Conservation (phyloP, 371 early-diverging fungal genomes). For the Rhizopus stolonifer region DNA sequence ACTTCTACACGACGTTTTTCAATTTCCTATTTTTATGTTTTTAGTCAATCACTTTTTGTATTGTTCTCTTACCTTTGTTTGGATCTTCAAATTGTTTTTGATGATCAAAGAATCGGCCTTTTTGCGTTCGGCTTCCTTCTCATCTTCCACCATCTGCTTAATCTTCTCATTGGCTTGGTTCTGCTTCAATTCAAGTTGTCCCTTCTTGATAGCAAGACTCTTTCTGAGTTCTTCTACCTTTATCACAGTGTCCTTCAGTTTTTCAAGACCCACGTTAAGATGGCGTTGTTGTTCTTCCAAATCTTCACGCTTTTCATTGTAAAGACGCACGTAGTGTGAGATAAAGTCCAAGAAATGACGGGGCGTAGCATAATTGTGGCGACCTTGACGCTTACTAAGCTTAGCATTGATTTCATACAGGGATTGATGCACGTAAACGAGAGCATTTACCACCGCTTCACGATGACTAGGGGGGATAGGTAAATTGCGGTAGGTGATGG, state of each 20-base stretch:
- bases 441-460: conserved; percentile 85
- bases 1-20: conserved; percentile 81
- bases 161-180: conserved; percentile 94
- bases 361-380: conserved; percentile 88
- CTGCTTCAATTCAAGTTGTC: conserved; percentile 87
- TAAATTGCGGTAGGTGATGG: conserved; percentile 78
- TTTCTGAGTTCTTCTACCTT: conserved; percentile 93
- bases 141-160: conserved; percentile 93
- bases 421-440: conserved; percentile 91
- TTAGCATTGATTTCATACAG: conserved; percentile 84
- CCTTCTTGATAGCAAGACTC: conserved; percentile 86
- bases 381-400: conserved; percentile 81
- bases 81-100: conserved; percentile 73
- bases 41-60: neutral
- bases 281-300: conserved; percentile 98
- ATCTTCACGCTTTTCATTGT: conserved; percentile 90
- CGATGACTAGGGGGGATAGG: conserved; percentile 78
- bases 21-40: conserved; percentile 53
- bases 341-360: conserved; percentile 98
- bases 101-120: conserved; percentile 81
- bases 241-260: conserved; percentile 92
- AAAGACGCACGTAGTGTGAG: conserved; percentile 88
- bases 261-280: conserved; percentile 95
- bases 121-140: conserved; percentile 94
- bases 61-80: conserved; percentile 55